phyloP scores from a whole-genome alignment of 345 rosid genomes.

The Nephelium lappaceum region DNA sequence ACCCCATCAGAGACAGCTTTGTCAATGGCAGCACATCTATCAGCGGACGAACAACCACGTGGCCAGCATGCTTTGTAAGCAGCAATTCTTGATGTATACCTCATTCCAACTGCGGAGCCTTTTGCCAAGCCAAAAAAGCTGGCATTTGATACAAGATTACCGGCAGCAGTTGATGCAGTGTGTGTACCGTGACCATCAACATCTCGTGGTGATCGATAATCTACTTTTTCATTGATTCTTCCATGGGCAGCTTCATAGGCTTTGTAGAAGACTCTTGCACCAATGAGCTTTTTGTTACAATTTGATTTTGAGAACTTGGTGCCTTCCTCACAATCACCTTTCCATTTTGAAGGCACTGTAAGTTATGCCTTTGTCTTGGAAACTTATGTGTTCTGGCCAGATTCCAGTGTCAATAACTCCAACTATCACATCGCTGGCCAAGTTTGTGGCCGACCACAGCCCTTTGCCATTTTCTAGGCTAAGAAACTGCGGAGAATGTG shows the following conservation, averaged over 20 bases:
- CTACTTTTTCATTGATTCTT: conserved; percentile 46
- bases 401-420: conserved; percentile 76
- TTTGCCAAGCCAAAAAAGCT: conserved; percentile 55
- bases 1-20: conserved; percentile 73
- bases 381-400: conserved; percentile 80
- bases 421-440: conserved; percentile 59
- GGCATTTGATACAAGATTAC: conserved; percentile 48
- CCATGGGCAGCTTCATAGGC: conserved; percentile 60
- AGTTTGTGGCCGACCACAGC: conserved; percentile 47
- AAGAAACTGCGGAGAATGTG: conserved; percentile 63
- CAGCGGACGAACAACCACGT: conserved; percentile 57
- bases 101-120: conserved; percentile 71
- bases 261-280: conserved; percentile 62
- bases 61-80: conserved; percentile 77
- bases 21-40: conserved; percentile 70
- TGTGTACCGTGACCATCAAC: conserved; percentile 85
- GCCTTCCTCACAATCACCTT: conserved; percentile 69
- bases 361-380: conserved; percentile 59
- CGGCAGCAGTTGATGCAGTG: conserved; percentile 83
- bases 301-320: conserved; percentile 53
- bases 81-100: conserved; percentile 68
- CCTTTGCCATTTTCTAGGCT: conserved; percentile 59
- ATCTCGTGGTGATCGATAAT: conserved; percentile 71
- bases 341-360: conserved; percentile 70
- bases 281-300: conserved; percentile 80